These are phyloP conservation scores for Phytophthora sp. DNA, from an alignment of 352 stramenopile species.

Conservation along the genomic window DNA sequence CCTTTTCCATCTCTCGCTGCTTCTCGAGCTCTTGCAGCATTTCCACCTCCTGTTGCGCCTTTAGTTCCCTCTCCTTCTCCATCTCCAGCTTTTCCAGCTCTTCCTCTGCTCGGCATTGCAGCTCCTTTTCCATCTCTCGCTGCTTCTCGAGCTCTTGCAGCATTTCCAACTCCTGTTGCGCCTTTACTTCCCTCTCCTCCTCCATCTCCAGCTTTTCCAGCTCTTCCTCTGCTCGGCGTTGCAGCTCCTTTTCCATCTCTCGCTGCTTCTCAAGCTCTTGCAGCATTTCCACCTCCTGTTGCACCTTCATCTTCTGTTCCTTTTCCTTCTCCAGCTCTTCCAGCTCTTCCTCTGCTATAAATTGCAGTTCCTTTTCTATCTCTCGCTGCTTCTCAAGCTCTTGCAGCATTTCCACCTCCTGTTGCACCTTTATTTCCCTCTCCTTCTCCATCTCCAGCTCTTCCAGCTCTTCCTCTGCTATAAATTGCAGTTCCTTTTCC, in stretches of 20 bases:
- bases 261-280: too few species aligned
- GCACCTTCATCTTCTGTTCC: too few species aligned
- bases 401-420: background rate
- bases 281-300: too few species aligned
- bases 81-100: background rate
- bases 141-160: slow-evolving; percentile 4
- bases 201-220: too few species aligned
- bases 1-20: background rate
- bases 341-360: background rate
- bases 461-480: background rate
- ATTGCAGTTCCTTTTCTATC: background rate
- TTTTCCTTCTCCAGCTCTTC: background rate
- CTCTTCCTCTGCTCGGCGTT: too few species aligned
- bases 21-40: too few species aligned
- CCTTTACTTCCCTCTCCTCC: background rate
- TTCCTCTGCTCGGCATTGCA: background rate
- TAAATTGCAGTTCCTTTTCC: background rate
- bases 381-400: too few species aligned
- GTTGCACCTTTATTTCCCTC: background rate
- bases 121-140: background rate
- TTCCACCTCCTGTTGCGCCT: too few species aligned
- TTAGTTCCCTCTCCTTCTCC: background rate
- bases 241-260: too few species aligned
- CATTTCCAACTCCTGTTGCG: background rate
- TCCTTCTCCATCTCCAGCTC: background rate